A percentile compares a stretch with the other conserved stretches of the same genome.
phyloP scores from a whole-genome alignment of 768 basidiomycete species.

The Tricholoma furcatifolium region DNA sequence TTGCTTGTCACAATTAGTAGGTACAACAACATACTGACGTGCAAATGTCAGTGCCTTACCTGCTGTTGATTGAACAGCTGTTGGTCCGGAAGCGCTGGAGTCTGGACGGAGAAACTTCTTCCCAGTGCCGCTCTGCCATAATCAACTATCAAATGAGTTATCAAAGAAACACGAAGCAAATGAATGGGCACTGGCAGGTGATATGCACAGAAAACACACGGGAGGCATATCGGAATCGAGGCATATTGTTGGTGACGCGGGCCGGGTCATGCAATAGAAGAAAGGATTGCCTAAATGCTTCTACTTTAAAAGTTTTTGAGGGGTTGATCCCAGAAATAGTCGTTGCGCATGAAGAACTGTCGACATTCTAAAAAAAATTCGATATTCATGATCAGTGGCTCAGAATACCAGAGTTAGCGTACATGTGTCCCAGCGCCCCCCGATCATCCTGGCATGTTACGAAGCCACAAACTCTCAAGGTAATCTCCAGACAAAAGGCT shows the following conservation, averaged over 20 bases:
- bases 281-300: too few species aligned
- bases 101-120: conserved; percentile 7
- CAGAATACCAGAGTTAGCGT: too few species aligned
- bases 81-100: not conserved
- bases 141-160: not conserved
- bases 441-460: conserved; percentile 5
- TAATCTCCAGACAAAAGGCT: too few species aligned
- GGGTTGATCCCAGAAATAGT: too few species aligned
- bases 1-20: too few species aligned
- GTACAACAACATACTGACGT: too few species aligned
- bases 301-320: too few species aligned
- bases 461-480: not conserved
- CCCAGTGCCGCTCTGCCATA: conserved; percentile 1
- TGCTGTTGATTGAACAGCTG: not conserved
- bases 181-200: not conserved
- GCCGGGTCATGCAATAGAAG: too few species aligned
- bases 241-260: too few species aligned
- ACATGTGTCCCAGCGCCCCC: too few species aligned
- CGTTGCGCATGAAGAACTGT: not conserved
- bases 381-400: not conserved
- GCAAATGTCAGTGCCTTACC: not conserved
- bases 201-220: too few species aligned
- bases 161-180: not conserved
- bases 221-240: too few species aligned
- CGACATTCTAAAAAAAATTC: not conserved